Evolutionary conservation across 225 moss, liverwort and hornwort species (phyloP).

Genomic region (Sphagnum tenellum): DNA sequence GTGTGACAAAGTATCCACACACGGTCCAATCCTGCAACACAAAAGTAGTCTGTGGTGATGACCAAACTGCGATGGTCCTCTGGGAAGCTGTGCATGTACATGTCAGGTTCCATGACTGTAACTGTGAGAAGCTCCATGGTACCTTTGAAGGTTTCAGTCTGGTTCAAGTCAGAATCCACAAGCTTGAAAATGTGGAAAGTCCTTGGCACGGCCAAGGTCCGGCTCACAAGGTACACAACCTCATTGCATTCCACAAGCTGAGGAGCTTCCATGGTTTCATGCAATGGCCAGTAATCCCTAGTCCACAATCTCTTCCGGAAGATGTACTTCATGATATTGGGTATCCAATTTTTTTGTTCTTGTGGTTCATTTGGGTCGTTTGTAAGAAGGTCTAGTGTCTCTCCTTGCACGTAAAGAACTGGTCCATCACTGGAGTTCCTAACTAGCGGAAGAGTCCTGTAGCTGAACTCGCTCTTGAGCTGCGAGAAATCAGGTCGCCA

Average conservation of each 20-base stretch:
- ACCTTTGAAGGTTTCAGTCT: slow-evolving; percentile 20
- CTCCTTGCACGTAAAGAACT: slow-evolving; percentile 17
- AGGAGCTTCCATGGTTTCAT: slow-evolving; percentile 38
- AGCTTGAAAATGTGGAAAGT: slow-evolving; percentile 40
- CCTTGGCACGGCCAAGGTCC: slow-evolving; percentile 22
- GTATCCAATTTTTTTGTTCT: slow-evolving; percentile 9
- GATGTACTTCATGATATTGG: slow-evolving; percentile 14
- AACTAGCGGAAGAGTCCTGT: slow-evolving; percentile 21
- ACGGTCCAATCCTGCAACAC: slow-evolving; percentile 26
- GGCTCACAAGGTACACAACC: slow-evolving; percentile 15
- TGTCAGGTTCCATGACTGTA: slow-evolving; percentile 18
- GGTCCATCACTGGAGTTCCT: slow-evolving; percentile 6
- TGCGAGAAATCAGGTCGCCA: slow-evolving; percentile 23
- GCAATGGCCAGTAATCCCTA: slow-evolving; percentile 35
- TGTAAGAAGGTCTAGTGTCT: slow-evolving; percentile 3
- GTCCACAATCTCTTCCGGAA: slow-evolving; percentile 20
- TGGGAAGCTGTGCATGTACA: slow-evolving; percentile 34
- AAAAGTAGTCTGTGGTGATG: slow-evolving; percentile 27
- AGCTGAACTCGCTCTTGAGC: not conserved
- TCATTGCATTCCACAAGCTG: slow-evolving; percentile 30
- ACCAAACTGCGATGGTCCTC: slow-evolving; percentile 16
- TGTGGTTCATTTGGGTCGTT: not conserved
- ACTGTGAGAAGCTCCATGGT: slow-evolving; percentile 35
- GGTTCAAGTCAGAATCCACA: slow-evolving; percentile 33
- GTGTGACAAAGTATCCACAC: slow-evolving; percentile 42